These are phyloP conservation scores for Puccinia horiana DNA, from an alignment of 1,284 basidiomycete genomes.

Conservation along the genomic window DNA sequence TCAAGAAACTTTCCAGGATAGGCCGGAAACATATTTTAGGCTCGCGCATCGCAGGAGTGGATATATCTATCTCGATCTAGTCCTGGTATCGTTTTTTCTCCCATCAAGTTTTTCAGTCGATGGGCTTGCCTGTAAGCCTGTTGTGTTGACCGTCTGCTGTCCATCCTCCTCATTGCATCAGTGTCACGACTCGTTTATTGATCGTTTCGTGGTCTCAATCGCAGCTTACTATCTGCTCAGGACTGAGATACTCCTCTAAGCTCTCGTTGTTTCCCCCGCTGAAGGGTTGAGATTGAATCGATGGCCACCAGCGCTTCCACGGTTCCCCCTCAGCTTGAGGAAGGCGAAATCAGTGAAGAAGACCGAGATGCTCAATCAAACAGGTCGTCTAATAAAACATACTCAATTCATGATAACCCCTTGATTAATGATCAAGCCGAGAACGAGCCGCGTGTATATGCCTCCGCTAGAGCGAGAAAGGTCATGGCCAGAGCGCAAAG, in stretches of 20 bases:
- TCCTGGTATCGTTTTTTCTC: not conserved
- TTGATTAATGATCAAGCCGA: not conserved
- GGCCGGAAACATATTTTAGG: not conserved
- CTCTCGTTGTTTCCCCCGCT: not conserved
- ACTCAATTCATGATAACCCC: not conserved
- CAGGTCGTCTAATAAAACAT: not conserved
- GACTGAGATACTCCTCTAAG: not conserved
- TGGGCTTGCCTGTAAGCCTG: not conserved
- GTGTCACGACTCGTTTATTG: not conserved
- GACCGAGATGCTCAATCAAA: not conserved
- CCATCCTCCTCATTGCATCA: not conserved
- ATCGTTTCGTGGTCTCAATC: constrained; percentile 1
- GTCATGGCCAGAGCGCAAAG: constrained; percentile 13
- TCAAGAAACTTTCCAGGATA: too few relatives aligned
- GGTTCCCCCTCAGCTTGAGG: constrained; percentile 13
- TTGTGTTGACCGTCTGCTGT: not conserved
- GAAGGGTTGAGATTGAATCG: not conserved
- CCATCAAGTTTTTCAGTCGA: not conserved
- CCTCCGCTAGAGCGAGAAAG: constrained; percentile 19
- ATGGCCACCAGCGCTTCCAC: not conserved
- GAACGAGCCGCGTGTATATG: constrained; percentile 13
- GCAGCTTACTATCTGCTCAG: not conserved
- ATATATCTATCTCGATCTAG: not conserved
- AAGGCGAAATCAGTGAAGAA: constrained; percentile 23
- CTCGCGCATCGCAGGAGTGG: not conserved